phyloP scores from a whole-genome alignment of 2,329 filamentous ascomycete species.

The Rutstroemia sp. region DNA sequence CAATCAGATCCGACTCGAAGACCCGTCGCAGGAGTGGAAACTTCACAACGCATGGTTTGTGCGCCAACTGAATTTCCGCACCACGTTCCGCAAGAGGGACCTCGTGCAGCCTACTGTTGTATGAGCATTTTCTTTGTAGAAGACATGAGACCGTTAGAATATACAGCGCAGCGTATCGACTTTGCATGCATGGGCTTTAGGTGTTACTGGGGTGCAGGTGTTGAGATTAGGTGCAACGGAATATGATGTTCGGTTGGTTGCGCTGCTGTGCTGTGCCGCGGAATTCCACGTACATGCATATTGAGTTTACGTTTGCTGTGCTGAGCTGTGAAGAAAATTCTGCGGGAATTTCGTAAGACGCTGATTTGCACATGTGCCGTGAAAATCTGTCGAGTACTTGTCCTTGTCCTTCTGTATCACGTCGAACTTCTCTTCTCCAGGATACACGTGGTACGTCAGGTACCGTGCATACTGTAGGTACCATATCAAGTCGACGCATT shows the following conservation, averaged over 20 bases:
- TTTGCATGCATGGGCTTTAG: not conserved
- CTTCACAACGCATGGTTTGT: conserved; percentile 57
- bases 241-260: no score
- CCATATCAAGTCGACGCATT: not conserved
- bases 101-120: conserved; percentile 15
- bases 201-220: not conserved
- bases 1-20: conserved; percentile 44
- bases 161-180: not conserved
- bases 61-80: conserved; percentile 48
- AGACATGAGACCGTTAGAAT: not conserved
- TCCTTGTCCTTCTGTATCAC: not conserved
- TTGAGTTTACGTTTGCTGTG: no score
- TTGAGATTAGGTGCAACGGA: no score
- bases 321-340: no score
- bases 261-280: no score
- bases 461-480: not conserved
- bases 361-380: no score
- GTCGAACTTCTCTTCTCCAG: not conserved
- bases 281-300: no score
- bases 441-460: not conserved
- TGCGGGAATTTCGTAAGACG: no score
- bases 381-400: not conserved
- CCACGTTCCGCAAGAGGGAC: conserved; percentile 21
- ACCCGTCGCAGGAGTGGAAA: conserved; percentile 49
- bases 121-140: not conserved